phyloP scores from a whole-genome alignment of 1,284 basidiomycete species.

The Vanrija humicola region DNA sequence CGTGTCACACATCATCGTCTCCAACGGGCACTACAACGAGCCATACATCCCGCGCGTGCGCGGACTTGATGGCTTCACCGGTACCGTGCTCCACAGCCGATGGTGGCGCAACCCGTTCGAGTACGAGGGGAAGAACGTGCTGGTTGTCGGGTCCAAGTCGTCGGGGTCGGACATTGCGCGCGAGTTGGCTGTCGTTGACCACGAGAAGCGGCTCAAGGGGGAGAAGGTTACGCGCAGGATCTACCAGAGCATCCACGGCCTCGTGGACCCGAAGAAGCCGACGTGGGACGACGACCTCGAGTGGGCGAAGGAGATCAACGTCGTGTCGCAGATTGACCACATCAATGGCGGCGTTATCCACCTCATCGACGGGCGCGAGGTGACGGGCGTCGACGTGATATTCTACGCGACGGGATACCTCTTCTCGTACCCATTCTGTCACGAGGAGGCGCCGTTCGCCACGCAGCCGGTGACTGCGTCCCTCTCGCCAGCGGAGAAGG shows the following conservation, averaged over 20 bases:
- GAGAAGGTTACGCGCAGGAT: slow-evolving; percentile 27
- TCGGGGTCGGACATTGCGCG: slow-evolving; percentile 55
- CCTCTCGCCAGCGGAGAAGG: slow-evolving; percentile 7
- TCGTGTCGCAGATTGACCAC: slow-evolving; percentile 39
- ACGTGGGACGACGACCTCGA: slow-evolving; percentile 17
- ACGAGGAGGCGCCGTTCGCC: slow-evolving; percentile 16
- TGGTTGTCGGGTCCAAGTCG: slow-evolving; percentile 55
- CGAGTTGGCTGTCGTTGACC: slow-evolving; percentile 48
- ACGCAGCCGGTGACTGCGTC: slow-evolving; percentile 12
- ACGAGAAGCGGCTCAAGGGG: not conserved
- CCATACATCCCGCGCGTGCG: slow-evolving; percentile 50
- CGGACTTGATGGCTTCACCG: slow-evolving; percentile 46
- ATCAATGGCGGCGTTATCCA: slow-evolving; percentile 22
- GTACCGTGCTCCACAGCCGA: slow-evolving; percentile 50
- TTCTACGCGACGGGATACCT: slow-evolving; percentile 53
- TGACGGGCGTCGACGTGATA: slow-evolving; percentile 43
- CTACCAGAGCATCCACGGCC: slow-evolving; percentile 37
- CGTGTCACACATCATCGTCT: slow-evolving; percentile 25
- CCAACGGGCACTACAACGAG: slow-evolving; percentile 53
- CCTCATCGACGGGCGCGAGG: slow-evolving; percentile 5
- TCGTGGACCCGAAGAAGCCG: not conserved
- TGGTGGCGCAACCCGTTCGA: slow-evolving; percentile 50
- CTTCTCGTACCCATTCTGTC: slow-evolving; percentile 49
- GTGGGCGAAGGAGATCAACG: slow-evolving; percentile 39
- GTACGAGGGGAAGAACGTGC: slow-evolving; percentile 44